Evolutionary conservation across 2,329 filamentous ascomycete species (phyloP).

Genomic region (Epichloe sylvatica): DNA sequence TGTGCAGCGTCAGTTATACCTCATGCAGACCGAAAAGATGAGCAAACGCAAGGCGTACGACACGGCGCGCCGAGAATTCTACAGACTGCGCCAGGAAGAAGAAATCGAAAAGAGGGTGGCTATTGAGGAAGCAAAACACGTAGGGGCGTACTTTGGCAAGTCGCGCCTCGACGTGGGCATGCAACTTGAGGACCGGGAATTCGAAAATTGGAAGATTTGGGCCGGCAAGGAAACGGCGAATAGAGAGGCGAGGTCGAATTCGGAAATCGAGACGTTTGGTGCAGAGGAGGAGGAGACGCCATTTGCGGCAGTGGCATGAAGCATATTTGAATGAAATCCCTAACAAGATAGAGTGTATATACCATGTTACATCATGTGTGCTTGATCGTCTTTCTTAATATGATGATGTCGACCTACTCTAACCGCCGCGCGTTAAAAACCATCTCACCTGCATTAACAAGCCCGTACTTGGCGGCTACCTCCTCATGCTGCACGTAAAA

Average conservation of each 20-base stretch:
- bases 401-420: slow-evolving; percentile 7
- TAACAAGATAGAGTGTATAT: slow-evolving; percentile 7
- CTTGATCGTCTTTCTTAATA: neutral
- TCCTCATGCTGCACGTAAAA: slow-evolving; percentile 70
- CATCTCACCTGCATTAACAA: slow-evolving; percentile 25
- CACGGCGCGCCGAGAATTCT: slow-evolving; percentile 77
- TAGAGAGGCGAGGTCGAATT: slow-evolving; percentile 25
- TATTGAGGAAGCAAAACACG: slow-evolving; percentile 70
- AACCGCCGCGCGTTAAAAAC: slow-evolving; percentile 24
- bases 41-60: slow-evolving; percentile 66
- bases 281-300: slow-evolving; percentile 18
- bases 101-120: slow-evolving; percentile 75
- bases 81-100: slow-evolving; percentile 64
- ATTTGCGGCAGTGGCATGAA: slow-evolving; percentile 7
- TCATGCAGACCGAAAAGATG: slow-evolving; percentile 54
- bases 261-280: slow-evolving; percentile 30
- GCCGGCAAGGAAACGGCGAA: slow-evolving; percentile 38
- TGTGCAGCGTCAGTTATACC: slow-evolving; percentile 77
- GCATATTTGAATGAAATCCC: neutral
- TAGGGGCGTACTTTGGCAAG: slow-evolving; percentile 81
- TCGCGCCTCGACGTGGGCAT: slow-evolving; percentile 61
- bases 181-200: slow-evolving; percentile 65
- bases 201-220: slow-evolving; percentile 77
- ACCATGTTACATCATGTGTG: slow-evolving; percentile 12
- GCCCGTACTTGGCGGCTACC: slow-evolving; percentile 36